Evolutionary conservation across 2,329 filamentous ascomycete species (phyloP).

Genomic region (Orbilia javanica): DNA sequence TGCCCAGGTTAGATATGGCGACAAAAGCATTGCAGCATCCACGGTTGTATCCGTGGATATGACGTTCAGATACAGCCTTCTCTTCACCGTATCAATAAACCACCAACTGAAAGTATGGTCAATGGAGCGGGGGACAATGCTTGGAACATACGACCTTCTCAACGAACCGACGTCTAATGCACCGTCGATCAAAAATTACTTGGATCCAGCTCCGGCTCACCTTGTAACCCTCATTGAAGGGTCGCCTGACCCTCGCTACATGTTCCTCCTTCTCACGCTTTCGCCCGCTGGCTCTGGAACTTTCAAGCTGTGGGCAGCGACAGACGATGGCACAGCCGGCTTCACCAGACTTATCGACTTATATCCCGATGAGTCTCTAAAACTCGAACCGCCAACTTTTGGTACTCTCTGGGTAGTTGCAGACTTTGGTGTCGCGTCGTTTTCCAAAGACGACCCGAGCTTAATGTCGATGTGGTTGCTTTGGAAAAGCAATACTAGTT

Average conservation of each 20-base stretch:
- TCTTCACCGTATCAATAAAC: constrained; percentile 88
- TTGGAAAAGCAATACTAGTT: constrained; percentile 87
- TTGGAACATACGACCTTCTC: constrained; percentile 82
- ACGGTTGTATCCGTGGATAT: constrained; percentile 61
- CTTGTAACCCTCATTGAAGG: constrained; percentile 65
- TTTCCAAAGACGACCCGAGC: constrained; percentile 68
- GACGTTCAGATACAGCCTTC: constrained; percentile 64
- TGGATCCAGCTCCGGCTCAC: constrained; percentile 61
- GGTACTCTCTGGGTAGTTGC: constrained; percentile 84
- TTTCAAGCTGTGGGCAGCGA: constrained; percentile 87
- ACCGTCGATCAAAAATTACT: constrained; percentile 61
- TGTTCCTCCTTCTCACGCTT: constrained; percentile 80
- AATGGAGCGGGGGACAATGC: constrained; percentile 80
- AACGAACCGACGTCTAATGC: constrained; percentile 67
- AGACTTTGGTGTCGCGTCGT: constrained; percentile 76
- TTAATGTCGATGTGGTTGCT: constrained; percentile 78
- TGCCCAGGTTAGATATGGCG: constrained; percentile 60
- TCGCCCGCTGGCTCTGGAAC: constrained; percentile 88
- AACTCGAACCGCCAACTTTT: constrained; percentile 77
- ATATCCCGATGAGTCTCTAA: constrained; percentile 74
- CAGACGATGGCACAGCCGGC: constrained; percentile 69
- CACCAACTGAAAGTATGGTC: constrained; percentile 93
- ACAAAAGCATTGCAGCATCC: constrained; percentile 60
- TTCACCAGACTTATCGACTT: constrained; percentile 71
- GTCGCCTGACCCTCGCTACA: constrained; percentile 67